Conservation (phyloP, 495 filamentous ascomycete species). For the Astrothelium subdiscretum region DNA sequence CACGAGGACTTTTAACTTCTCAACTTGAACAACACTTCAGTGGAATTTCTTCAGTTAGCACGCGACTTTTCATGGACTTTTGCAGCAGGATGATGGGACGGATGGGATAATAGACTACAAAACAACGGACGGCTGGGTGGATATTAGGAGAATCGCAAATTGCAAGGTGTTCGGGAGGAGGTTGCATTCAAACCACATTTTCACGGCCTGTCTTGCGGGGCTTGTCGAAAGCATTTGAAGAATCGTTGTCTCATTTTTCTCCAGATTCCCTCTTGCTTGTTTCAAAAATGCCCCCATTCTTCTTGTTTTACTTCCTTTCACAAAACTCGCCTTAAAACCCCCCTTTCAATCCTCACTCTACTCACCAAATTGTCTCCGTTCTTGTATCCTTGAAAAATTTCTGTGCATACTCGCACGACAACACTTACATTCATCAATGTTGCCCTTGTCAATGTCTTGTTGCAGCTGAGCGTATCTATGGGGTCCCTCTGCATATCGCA, state of each 20-base stretch:
- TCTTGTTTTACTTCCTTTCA: neutral
- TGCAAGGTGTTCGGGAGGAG: slow-evolving; percentile 1
- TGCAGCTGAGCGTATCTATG: slow-evolving; percentile 4
- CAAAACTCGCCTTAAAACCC: neutral
- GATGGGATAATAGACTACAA: neutral
- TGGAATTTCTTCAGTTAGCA: neutral
- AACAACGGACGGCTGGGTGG: slow-evolving; percentile 1
- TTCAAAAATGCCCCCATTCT: neutral
- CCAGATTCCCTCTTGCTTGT: neutral
- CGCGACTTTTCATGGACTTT: neutral
- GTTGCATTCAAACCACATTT: neutral
- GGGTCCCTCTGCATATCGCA: neutral
- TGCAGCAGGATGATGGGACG: neutral
- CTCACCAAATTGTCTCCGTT: neutral
- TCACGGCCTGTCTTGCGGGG: neutral
- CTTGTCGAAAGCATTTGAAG: neutral
- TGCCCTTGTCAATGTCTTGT: neutral
- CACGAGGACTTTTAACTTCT: neutral
- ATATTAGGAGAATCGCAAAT: neutral
- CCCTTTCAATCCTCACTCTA: neutral
- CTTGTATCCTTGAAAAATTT: neutral
- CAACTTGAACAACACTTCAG: neutral
- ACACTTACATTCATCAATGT: neutral
- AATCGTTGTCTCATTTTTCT: neutral
- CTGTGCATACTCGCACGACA: neutral